phyloP scores from a whole-genome alignment of 108 stramenopile genomes.

The Cyclotella atomus region DNA sequence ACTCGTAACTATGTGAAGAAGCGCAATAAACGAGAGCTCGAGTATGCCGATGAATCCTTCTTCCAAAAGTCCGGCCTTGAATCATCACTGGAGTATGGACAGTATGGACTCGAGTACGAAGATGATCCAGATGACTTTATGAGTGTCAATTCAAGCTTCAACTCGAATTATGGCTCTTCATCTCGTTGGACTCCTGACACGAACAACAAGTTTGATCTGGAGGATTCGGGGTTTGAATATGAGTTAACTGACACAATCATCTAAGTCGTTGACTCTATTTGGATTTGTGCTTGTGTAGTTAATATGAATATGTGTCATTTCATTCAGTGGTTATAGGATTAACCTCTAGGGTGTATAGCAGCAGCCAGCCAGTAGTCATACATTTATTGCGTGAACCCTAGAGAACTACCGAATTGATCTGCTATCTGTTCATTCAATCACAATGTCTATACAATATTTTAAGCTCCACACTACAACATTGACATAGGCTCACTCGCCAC shows the following conservation, averaged over 20 bases:
- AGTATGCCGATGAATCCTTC: slow-evolving; percentile 6
- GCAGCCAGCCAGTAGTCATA: no score
- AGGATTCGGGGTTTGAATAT: slow-evolving; percentile 1
- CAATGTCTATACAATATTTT: no score
- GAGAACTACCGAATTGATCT: no score
- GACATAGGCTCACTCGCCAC: no score
- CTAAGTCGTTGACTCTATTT: no score
- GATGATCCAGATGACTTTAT: not conserved
- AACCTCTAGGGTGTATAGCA: no score
- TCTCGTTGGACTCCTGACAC: slow-evolving; percentile 7
- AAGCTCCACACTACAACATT: no score
- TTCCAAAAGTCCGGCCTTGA: not conserved
- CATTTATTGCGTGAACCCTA: no score
- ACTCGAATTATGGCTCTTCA: slow-evolving; percentile 3
- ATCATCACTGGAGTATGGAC: not conserved
- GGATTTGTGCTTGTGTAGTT: no score
- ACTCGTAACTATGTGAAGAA: not conserved
- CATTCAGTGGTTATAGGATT: not conserved
- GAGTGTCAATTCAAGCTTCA: not conserved
- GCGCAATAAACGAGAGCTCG: not conserved
- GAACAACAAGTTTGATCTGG: slow-evolving; percentile 3
- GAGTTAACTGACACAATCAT: not conserved
- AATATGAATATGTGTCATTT: not conserved
- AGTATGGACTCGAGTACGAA: not conserved
- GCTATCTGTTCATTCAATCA: no score